A percentile compares a stretch with the other conserved stretches of the same genome.
phyloP scores from a whole-genome alignment of 2,329 filamentous ascomycete species.

The Alternaria novae-zelandiae region DNA sequence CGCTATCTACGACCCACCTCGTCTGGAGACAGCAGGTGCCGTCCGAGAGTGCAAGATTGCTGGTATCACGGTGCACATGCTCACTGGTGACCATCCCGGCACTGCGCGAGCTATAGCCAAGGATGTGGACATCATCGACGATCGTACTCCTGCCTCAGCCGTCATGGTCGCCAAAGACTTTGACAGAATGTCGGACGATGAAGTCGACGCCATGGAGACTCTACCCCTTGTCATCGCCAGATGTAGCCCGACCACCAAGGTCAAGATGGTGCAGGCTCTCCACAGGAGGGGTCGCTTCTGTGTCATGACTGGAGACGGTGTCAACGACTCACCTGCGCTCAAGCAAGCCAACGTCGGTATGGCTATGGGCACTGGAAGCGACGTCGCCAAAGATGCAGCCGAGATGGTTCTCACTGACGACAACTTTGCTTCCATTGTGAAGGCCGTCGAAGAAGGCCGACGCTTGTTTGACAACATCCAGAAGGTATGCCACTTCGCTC shows the following conservation, averaged over 20 bases:
- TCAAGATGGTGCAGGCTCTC: constrained; percentile 55
- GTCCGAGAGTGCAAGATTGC: constrained; percentile 54
- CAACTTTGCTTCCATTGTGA: constrained; percentile 52
- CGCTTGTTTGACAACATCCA: constrained; percentile 52
- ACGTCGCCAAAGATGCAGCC: constrained; percentile 51
- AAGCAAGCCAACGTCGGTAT: constrained; percentile 52
- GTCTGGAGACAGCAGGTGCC: constrained; percentile 73
- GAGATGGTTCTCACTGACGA: constrained; percentile 52
- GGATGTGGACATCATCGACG: constrained; percentile 52
- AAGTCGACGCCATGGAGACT: constrained; percentile 51
- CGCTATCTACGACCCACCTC: constrained; percentile 86
- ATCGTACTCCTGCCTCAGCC: constrained; percentile 30
- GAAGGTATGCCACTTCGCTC: constrained; percentile 29
- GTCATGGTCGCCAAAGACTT: constrained; percentile 55
- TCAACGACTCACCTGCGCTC: constrained; percentile 51
- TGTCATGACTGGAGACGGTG: constrained; percentile 53
- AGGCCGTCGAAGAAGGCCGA: constrained; percentile 50
- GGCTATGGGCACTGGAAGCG: constrained; percentile 51
- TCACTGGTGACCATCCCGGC: constrained; percentile 56
- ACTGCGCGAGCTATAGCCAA: constrained; percentile 56
- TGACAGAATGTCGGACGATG: constrained; percentile 51
- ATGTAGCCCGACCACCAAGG: constrained; percentile 56
- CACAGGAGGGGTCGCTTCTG: constrained; percentile 48
- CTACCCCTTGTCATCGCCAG: constrained; percentile 55
- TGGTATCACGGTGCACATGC: constrained; percentile 58